phyloP scores from a whole-genome alignment of 2,329 filamentous ascomycete species.

The Sarocladiaceae sp. region DNA sequence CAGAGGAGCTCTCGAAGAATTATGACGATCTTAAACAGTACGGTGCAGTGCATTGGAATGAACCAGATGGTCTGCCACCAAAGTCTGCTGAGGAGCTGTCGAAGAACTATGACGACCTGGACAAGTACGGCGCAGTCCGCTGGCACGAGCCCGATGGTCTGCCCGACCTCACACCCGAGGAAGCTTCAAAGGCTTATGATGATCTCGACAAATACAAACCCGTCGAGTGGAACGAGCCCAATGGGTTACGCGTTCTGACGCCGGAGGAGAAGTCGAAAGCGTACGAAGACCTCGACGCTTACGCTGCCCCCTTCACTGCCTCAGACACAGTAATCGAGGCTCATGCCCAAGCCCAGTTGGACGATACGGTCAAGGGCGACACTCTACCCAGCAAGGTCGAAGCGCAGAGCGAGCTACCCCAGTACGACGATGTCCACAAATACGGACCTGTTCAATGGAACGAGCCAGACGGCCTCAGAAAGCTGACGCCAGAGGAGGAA shows the following conservation, averaged over 20 bases:
- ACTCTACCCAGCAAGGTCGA: conserved; percentile 30
- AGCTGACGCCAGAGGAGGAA: conserved; percentile 26
- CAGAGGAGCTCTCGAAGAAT: conserved; percentile 26
- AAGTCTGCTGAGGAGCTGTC: conserved; percentile 19
- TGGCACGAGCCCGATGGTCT: conserved; percentile 23
- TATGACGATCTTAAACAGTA: conserved; percentile 27
- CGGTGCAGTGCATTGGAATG: conserved; percentile 21
- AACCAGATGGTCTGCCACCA: conserved; percentile 17
- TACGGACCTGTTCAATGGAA: conserved; percentile 32
- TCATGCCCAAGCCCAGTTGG: conserved; percentile 21
- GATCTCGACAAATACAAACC: conserved; percentile 34
- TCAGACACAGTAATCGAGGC: conserved; percentile 23
- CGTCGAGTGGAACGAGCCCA: conserved; percentile 27
- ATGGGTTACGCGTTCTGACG: conserved; percentile 22
- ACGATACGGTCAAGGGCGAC: conserved; percentile 26
- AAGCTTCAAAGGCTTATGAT: conserved; percentile 29
- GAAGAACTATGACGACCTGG: conserved; percentile 27
- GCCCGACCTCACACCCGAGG: conserved; percentile 20
- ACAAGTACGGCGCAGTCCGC: conserved; percentile 19
- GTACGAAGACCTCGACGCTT: conserved; percentile 29
- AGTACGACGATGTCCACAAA: conserved; percentile 36
- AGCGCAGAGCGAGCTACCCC: conserved; percentile 19
- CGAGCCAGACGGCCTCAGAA: conserved; percentile 27
- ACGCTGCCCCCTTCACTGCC: conserved; percentile 28
- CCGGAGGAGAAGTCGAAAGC: conserved; percentile 28